These are phyloP conservation scores for Pisolithus tinctorius DNA, from an alignment of 768 basidiomycete species.

Conservation along the genomic window DNA sequence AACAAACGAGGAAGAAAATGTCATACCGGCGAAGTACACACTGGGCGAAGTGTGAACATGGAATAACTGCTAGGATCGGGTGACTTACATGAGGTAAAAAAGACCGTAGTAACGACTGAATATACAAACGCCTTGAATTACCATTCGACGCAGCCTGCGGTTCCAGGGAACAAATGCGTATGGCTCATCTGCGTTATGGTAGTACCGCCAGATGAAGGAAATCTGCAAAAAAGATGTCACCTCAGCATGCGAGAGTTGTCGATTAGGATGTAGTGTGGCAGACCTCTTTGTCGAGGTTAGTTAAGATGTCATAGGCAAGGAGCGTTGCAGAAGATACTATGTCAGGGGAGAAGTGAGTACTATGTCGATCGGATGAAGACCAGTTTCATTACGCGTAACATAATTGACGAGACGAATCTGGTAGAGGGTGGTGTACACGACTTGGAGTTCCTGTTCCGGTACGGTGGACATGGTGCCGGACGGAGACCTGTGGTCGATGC, in stretches of 20 bases:
- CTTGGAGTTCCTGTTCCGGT: background rate
- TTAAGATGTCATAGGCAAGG: conserved; percentile 5
- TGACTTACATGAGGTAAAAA: conserved; percentile 14
- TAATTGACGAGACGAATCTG: background rate
- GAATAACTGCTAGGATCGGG: too few relatives aligned
- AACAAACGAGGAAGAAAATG: background rate
- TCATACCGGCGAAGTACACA: background rate
- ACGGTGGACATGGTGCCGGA: background rate
- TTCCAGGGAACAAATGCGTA: background rate
- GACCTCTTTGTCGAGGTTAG: conserved; percentile 18
- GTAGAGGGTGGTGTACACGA: background rate
- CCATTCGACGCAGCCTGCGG: background rate
- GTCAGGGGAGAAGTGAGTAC: background rate
- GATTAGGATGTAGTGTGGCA: background rate
- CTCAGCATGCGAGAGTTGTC: background rate
- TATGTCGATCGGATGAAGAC: background rate
- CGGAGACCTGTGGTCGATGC: too few relatives aligned
- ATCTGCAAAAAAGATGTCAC: conserved; percentile 2
- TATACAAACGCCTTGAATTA: conserved; percentile 13
- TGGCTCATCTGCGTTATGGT: background rate
- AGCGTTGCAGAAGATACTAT: background rate
- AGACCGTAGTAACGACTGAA: conserved; percentile 21
- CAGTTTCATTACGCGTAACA: background rate
- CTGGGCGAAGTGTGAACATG: background rate
- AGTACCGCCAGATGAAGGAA: conserved; percentile 11